Evolutionary conservation across 148 eudicot species (phyloP), one percentile per base, ranked within the genome.

Genomic region (Vaccinium myrtillus): DNA sequence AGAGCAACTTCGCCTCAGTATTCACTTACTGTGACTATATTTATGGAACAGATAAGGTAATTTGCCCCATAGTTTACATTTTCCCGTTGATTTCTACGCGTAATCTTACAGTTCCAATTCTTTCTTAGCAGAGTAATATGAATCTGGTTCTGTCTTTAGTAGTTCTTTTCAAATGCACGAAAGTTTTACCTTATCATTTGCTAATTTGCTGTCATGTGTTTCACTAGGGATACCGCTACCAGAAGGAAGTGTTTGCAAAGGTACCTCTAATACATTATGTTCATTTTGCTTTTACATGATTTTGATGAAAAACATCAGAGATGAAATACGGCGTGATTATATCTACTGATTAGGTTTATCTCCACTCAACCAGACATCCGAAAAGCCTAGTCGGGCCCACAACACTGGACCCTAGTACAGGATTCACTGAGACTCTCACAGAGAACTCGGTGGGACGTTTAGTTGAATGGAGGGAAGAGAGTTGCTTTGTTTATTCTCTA

Each of bases 21-120:
- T 95, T 95, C 87, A 95, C 98, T 53, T 95, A 95, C 82, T 94
- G 98, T 86, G 98, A 95, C 85, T 93, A 91, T 89, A 89, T 95
- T 82, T 95, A 95, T 83, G 96, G 98, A 85, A 95, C 97, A 65
- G 88, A 95, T 85, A 95, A 95, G 98, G 98, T 69, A 69, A 69
- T 95, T 61, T 48, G 46, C 56, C 63, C 32, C 21, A 46, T 50
- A 76, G 16, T 84, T 7, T 43, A 43, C 46, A 43, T 53, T 56
- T 77, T 61, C 82, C 74, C 18, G 50, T 82, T 59, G 83, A 79
- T 54, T 5, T 9, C 21, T 59, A 39, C 43, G 43, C 43, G 43
- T 39, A 39, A 39, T 39, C 43, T 43, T 43, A 4, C 5, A 43
- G 46, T 43, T 43, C 46, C 46, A n/a, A n/a, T n/a, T n/a, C 5